Evolutionary conservation across 1,284 basidiomycete genomes (phyloP).

Genomic region (Leccinum subfulvum): DNA sequence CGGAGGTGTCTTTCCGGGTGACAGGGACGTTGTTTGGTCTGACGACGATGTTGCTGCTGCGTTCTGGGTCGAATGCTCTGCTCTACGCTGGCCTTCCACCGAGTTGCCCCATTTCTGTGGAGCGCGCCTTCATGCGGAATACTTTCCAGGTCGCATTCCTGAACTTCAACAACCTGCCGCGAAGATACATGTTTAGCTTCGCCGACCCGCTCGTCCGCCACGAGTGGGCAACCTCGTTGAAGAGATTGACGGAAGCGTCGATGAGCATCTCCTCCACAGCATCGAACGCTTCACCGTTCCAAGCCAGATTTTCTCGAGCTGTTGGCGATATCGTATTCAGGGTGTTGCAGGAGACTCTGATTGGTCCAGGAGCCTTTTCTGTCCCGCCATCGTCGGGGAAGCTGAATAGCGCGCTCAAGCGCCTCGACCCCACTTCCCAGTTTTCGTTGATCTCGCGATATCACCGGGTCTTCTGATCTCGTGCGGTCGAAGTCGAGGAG

Average conservation of each 20-base stretch:
- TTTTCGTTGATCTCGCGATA: conserved; percentile 22
- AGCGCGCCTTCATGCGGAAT: conserved; percentile 90
- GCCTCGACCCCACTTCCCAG: conserved; percentile 29
- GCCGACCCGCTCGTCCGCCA: conserved; percentile 71
- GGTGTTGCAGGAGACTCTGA: conserved; percentile 81
- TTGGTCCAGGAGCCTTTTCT: conserved; percentile 40
- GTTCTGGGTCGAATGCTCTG: conserved; percentile 76
- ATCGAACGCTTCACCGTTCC: conserved; percentile 34
- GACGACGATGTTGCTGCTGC: conserved; percentile 78
- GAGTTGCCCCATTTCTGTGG: conserved; percentile 74
- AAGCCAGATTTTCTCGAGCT: conserved; percentile 55
- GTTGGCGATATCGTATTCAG: conserved; percentile 74
- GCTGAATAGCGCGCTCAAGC: conserved; percentile 28
- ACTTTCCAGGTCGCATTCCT: conserved; percentile 89
- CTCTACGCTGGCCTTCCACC: conserved; percentile 78
- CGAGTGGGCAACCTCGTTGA: conserved; percentile 72
- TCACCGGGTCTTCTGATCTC: conserved; percentile 37
- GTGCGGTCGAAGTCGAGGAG: conserved; percentile 69
- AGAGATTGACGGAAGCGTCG: conserved; percentile 58
- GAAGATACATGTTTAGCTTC: conserved; percentile 92
- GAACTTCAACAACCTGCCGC: conserved; percentile 65
- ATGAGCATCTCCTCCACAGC: conserved; percentile 39
- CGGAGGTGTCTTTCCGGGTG: conserved; percentile 84
- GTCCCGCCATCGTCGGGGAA: conserved; percentile 25
- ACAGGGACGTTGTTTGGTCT: conserved; percentile 79